phyloP scores from a whole-genome alignment of 306 rosid genomes.

The Prunus kanzakura region DNA sequence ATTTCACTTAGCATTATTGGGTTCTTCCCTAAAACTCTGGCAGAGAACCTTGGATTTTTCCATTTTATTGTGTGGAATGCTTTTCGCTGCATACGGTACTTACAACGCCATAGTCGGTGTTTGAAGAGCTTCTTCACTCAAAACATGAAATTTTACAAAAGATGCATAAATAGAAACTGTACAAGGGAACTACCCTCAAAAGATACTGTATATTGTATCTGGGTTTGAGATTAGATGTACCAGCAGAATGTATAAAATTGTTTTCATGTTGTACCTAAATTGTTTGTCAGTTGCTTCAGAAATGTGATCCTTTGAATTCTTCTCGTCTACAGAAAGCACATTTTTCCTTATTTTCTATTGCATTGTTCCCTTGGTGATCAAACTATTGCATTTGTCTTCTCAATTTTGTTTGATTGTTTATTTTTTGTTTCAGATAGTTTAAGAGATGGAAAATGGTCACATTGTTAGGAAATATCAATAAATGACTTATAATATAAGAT shows the following conservation, averaged over 20 bases:
- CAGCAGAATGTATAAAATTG: neutral
- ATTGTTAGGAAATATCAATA: too few species aligned
- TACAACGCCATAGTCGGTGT: slow-evolving; percentile 57
- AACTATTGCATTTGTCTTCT: neutral
- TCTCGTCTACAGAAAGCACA: neutral
- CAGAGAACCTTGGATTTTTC: slow-evolving; percentile 52
- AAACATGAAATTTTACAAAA: neutral
- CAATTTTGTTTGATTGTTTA: neutral
- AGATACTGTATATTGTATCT: neutral
- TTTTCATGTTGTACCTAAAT: neutral
- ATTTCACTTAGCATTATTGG: slow-evolving; percentile 63
- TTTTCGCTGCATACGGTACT: slow-evolving; percentile 83
- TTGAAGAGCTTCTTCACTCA: slow-evolving; percentile 26
- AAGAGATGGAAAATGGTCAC: too few species aligned
- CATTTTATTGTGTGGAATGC: slow-evolving; percentile 58
- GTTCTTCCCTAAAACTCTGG: slow-evolving; percentile 59
- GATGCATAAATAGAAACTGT: neutral
- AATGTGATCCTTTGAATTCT: neutral
- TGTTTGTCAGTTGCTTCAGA: neutral
- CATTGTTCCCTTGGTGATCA: too few species aligned
- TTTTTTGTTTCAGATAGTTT: too few species aligned
- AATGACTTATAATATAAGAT: too few species aligned
- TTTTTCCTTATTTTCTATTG: too few species aligned
- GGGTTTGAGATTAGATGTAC: neutral
- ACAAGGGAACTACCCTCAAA: neutral